Percentiles rank a stretch among this genome's conserved stretches.
Evolutionary conservation across 352 stramenopile genomes (phyloP).

Genomic region (Halophytophthora batemanensis): DNA sequence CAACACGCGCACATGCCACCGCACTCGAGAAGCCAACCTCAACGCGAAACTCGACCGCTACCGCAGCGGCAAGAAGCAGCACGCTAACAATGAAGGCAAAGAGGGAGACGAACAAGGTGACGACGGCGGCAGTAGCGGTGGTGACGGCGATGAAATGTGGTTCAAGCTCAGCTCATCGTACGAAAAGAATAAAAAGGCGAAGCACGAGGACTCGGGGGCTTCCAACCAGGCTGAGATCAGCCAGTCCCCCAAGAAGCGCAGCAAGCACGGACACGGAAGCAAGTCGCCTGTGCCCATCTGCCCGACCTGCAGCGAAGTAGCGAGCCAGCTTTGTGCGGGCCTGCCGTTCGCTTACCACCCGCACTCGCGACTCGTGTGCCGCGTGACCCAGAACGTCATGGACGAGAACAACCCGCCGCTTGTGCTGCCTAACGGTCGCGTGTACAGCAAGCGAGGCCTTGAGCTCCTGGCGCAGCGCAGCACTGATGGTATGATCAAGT

Average conservation of each 20-base stretch:
- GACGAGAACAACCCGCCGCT: constrained; percentile 83
- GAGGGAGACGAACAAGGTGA: constrained; percentile 6
- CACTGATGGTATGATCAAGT: constrained; percentile 60
- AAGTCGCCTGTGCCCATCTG: constrained; percentile 49
- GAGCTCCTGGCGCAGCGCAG: constrained; percentile 44
- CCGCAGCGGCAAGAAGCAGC: constrained; percentile 16
- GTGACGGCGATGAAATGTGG: constrained; percentile 25
- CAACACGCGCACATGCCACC: constrained; percentile 71
- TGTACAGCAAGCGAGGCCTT: constrained; percentile 81
- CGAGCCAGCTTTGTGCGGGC: constrained; percentile 45
- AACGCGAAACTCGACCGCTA: constrained; percentile 33
- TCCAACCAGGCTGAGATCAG: neutral
- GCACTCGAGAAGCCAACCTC: constrained; percentile 35
- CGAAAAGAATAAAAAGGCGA: constrained; percentile 48
- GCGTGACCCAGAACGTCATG: constrained; percentile 76
- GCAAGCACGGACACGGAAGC: constrained; percentile 17
- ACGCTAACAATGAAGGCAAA: constrained; percentile 17
- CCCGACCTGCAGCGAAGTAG: constrained; percentile 71
- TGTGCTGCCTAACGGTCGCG: constrained; percentile 77
- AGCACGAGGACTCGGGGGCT: constrained; percentile 17
- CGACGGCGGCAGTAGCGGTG: constrained; percentile 12
- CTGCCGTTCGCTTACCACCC: constrained; percentile 79
- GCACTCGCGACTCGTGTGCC: constrained; percentile 81
- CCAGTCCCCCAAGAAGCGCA: constrained; percentile 21
- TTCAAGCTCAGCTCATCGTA: constrained; percentile 24